These are phyloP conservation scores for Polychytrium aggregatum DNA, from an alignment of 192 early-diverging fungal genomes.

Conservation along the genomic window DNA sequence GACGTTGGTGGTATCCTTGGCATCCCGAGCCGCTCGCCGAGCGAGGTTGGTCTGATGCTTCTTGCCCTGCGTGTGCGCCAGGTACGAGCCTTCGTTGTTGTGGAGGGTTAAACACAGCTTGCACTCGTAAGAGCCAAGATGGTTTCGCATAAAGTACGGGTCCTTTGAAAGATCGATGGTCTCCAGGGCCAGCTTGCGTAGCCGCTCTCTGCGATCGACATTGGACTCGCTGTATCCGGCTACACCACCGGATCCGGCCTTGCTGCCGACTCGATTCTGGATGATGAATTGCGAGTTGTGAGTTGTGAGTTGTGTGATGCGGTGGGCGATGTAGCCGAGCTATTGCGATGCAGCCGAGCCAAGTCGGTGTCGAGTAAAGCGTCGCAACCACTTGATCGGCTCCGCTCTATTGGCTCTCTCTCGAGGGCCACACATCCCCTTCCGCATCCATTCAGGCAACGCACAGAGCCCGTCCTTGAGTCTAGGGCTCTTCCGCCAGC, in stretches of 20 bases:
- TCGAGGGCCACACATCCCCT: too few relatives aligned
- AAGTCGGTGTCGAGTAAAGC: too few relatives aligned
- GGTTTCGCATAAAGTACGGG: slow-evolving; percentile 91
- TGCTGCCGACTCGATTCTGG: slow-evolving; percentile 86
- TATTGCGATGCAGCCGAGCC: too few relatives aligned
- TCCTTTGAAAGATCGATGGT: slow-evolving; percentile 93
- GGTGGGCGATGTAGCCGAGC: too few relatives aligned
- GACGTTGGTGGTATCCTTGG: slow-evolving; percentile 22
- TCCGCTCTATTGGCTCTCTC: too few relatives aligned
- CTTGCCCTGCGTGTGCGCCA: slow-evolving; percentile 96
- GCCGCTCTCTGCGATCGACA: slow-evolving; percentile 86
- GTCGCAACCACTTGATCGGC: too few relatives aligned
- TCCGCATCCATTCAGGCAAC: too few relatives aligned
- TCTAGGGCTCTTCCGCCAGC: too few relatives aligned
- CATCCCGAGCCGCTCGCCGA: slow-evolving; percentile 77
- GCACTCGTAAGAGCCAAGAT: slow-evolving; percentile 47
- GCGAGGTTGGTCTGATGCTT: slow-evolving; percentile 94
- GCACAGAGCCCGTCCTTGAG: too few relatives aligned
- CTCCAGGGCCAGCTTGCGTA: slow-evolving; percentile 87
- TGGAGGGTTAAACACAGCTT: slow-evolving; percentile 43
- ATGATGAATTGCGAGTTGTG: too few relatives aligned
- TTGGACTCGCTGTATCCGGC: slow-evolving; percentile 75
- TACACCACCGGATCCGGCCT: slow-evolving; percentile 79
- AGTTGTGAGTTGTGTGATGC: too few relatives aligned
- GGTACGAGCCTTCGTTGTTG: slow-evolving; percentile 92